These are phyloP conservation scores for Tetrahymena thermophila DNA, from an alignment of 73 alveolate genomes.

Conservation along the genomic window DNA sequence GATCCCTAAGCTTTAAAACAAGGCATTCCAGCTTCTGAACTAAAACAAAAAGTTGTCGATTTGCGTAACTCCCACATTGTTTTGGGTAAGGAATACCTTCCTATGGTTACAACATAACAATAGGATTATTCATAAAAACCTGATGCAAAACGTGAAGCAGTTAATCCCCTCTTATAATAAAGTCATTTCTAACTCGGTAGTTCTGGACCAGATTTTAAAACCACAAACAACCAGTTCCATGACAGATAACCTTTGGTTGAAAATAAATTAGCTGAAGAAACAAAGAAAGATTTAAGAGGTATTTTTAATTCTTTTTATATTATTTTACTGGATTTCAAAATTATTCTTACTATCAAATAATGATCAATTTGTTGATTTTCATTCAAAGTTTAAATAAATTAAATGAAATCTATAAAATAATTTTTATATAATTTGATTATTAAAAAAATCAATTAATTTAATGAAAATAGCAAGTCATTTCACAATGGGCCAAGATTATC, in stretches of 20 bases:
- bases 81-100: neutral
- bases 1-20: neutral
- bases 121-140: neutral
- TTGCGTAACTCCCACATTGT: constrained; percentile 1
- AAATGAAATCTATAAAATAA: no score
- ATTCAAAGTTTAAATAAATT: no score
- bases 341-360: neutral
- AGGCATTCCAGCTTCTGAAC: neutral
- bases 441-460: no score
- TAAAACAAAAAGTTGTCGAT: neutral
- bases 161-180: neutral
- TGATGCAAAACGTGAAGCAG: neutral
- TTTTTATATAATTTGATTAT: neutral
- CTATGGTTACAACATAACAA: neutral
- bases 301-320: neutral
- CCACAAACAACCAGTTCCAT: neutral
- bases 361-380: no score
- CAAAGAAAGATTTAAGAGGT: neutral
- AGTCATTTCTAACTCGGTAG: neutral
- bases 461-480: neutral
- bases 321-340: neutral
- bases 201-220: neutral
- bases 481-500: neutral
- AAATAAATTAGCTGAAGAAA: neutral
- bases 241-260: neutral